These are phyloP conservation scores for Leishmania tropica DNA, from an alignment of 208 protist genomes.

Conservation along the genomic window DNA sequence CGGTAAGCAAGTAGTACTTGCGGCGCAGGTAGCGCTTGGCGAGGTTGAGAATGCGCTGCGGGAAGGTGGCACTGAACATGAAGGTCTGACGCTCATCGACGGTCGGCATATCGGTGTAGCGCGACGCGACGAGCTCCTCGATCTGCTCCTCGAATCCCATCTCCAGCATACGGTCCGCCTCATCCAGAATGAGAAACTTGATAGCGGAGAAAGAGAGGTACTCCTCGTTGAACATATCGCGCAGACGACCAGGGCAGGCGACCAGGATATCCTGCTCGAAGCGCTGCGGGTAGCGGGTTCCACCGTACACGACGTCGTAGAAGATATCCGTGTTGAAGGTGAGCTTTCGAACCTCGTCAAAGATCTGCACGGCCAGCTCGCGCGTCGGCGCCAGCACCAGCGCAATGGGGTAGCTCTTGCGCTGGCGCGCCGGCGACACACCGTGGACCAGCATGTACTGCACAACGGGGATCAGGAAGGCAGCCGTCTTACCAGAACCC, in stretches of 20 bases:
- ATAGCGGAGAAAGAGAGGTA: conserved; percentile 85
- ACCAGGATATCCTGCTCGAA: conserved; percentile 95
- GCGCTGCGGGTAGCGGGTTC: conserved; percentile 94
- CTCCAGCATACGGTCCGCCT: conserved; percentile 99
- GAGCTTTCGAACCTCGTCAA: conserved; percentile 96
- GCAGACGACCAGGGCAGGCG: conserved; percentile 90
- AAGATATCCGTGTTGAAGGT: conserved; percentile 94
- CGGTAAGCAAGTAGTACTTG: conserved; percentile 97
- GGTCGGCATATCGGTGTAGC: conserved; percentile 91
- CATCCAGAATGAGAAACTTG: conserved; percentile 97
- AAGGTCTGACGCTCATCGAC: conserved; percentile 97
- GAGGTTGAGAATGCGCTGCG: conserved; percentile 97
- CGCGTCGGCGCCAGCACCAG: conserved; percentile 97
- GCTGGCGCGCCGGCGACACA: conserved; percentile 61
- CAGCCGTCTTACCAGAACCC: conserved; percentile 98
- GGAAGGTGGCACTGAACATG: conserved; percentile 99
- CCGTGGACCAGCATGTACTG: conserved; percentile 93
- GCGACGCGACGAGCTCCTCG: conserved; percentile 95
- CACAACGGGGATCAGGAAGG: conserved; percentile 98
- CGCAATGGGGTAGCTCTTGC: conserved; percentile 67
- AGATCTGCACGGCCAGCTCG: conserved; percentile 97
- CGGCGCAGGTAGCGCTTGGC: conserved; percentile 96
- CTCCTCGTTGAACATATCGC: conserved; percentile 86
- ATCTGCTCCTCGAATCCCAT: conserved; percentile 99
- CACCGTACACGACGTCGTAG: conserved; percentile 97